These are phyloP conservation scores for Penicillium nordicum DNA, from an alignment of 2,329 filamentous ascomycete species.

Conservation along the genomic window DNA sequence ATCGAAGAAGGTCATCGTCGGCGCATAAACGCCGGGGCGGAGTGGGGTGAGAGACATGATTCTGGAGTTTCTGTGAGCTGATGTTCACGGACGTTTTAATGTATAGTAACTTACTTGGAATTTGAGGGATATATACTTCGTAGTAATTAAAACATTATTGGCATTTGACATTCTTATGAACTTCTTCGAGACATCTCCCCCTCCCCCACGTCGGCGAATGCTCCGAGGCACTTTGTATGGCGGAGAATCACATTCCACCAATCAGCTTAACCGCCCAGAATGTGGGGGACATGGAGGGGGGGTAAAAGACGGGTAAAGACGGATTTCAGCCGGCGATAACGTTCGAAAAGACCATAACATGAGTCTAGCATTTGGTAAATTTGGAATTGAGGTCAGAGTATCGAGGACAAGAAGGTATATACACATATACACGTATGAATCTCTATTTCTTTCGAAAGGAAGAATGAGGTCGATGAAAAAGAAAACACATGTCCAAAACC, in stretches of 20 bases:
- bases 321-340: not conserved
- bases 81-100: not conserved
- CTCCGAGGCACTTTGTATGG: slow-evolving; percentile 19
- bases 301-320: slow-evolving; percentile 1
- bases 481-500: not conserved
- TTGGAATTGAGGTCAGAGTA: not conserved
- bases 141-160: not conserved
- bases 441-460: not conserved
- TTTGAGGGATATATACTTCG: not conserved
- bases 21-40: slow-evolving; percentile 79
- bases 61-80: not conserved
- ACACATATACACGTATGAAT: no score
- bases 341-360: not conserved
- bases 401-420: not conserved
- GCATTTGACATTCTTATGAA: slow-evolving; percentile 5
- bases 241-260: slow-evolving; percentile 23
- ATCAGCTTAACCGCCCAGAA: slow-evolving; percentile 4
- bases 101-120: not conserved
- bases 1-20: slow-evolving; percentile 89
- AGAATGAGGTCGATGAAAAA: slow-evolving; percentile 10
- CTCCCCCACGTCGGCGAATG: slow-evolving; percentile 25
- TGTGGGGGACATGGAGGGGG: slow-evolving; percentile 21
- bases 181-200: not conserved
- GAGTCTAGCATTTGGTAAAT: not conserved
- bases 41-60: slow-evolving; percentile 54